A percentile compares a stretch with the other conserved stretches of the same genome.
These are phyloP conservation scores for Quillaja saponaria DNA, from an alignment of 306 rosid genomes.

Conservation along the genomic window DNA sequence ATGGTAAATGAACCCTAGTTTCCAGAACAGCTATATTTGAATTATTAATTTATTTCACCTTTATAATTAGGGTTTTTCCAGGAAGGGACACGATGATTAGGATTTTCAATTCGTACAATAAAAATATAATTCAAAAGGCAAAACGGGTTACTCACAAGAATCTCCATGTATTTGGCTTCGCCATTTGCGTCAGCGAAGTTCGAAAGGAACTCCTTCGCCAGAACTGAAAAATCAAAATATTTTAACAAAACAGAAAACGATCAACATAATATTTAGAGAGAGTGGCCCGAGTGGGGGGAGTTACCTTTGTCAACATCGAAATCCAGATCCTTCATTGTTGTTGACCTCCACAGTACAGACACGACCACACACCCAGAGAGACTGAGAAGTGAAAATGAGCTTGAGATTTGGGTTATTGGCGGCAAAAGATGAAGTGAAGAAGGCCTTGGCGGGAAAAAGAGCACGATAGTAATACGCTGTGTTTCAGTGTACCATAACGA, in stretches of 20 bases:
- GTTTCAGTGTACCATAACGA: neutral
- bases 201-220: slow-evolving; percentile 78
- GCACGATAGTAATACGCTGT: slow-evolving; percentile 1
- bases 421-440: slow-evolving; percentile 42
- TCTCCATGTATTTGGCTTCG: slow-evolving; percentile 68
- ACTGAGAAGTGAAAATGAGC: neutral
- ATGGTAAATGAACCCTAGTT: no score
- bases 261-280: neutral
- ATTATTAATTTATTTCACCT: neutral
- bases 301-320: slow-evolving; percentile 74
- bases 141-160: slow-evolving; percentile 53
- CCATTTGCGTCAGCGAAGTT: slow-evolving; percentile 70
- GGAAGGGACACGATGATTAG: slow-evolving; percentile 18
- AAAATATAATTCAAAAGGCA: neutral
- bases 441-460: slow-evolving; percentile 81
- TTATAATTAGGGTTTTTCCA: neutral
- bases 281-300: neutral
- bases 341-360: neutral
- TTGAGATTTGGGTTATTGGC: slow-evolving; percentile 40
- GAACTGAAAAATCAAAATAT: slow-evolving; percentile 37
- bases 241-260: neutral
- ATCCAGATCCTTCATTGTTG: slow-evolving; percentile 59
- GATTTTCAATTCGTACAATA: slow-evolving; percentile 4
- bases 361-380: slow-evolving; percentile 18
- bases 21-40: neutral